Evolutionary conservation across 148 eudicot genomes (phyloP).

Genomic region (Cornus kousa): DNA sequence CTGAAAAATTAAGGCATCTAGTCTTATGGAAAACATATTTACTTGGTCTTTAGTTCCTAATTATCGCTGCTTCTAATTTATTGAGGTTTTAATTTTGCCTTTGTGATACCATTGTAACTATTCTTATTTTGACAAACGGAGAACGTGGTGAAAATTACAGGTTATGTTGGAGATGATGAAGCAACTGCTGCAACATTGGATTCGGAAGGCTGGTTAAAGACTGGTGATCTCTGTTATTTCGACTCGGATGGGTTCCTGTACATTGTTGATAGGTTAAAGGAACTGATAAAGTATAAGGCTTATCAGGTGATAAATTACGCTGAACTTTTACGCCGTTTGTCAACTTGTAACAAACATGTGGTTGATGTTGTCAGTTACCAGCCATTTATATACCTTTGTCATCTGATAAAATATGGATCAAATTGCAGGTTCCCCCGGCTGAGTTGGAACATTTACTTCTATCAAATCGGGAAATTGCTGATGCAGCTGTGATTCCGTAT

Average conservation of each 20-base stretch:
- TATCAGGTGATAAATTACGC: slow-evolving; percentile 61
- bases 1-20: no score
- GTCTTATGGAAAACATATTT: no score
- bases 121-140: slow-evolving; percentile 3
- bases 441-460: slow-evolving; percentile 76
- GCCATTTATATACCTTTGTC: background rate
- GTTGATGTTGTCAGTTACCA: background rate
- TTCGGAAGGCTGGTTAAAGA: slow-evolving; percentile 91
- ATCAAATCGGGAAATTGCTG: slow-evolving; percentile 73
- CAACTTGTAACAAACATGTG: background rate
- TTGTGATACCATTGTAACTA: background rate
- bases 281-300: slow-evolving; percentile 89
- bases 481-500: slow-evolving; percentile 94
- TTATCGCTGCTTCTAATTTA: background rate
- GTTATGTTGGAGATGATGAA: slow-evolving; percentile 80
- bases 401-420: background rate
- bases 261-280: slow-evolving; percentile 83
- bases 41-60: no score
- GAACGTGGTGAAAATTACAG: slow-evolving; percentile 29
- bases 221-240: slow-evolving; percentile 92
- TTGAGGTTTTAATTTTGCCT: background rate
- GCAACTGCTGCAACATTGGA: slow-evolving; percentile 67
- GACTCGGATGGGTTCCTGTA: slow-evolving; percentile 73
- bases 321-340: background rate
- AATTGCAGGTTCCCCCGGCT: slow-evolving; percentile 90